Conservation (phyloP, 345 rosid species). For the Gynandropsis gynandra region DNA sequence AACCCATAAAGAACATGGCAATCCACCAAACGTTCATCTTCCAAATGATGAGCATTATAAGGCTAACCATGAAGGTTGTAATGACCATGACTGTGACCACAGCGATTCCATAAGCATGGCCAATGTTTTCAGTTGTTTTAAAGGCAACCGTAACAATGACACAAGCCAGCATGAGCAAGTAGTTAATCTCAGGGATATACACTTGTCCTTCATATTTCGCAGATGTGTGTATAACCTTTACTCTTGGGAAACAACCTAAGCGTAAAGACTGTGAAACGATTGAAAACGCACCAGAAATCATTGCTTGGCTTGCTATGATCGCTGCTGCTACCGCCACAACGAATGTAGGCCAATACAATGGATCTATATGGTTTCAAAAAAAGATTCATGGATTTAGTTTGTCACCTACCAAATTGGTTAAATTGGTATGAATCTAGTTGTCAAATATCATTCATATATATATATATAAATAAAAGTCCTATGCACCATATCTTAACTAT, state of each 20-base stretch:
- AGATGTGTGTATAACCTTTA: constrained; percentile 74
- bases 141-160: constrained; percentile 45
- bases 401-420: too few relatives aligned
- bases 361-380: constrained; percentile 29
- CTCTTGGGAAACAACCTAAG: constrained; percentile 74
- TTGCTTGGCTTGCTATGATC: constrained; percentile 81
- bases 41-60: constrained; percentile 71
- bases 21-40: constrained; percentile 41
- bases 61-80: constrained; percentile 48
- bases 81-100: constrained; percentile 61
- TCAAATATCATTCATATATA: too few relatives aligned
- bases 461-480: too few relatives aligned
- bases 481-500: too few relatives aligned
- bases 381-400: not conserved
- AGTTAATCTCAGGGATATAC: constrained; percentile 80
- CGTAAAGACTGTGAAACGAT: constrained; percentile 53
- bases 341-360: constrained; percentile 73
- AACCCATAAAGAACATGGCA: constrained; percentile 31
- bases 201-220: constrained; percentile 72
- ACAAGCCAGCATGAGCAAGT: constrained; percentile 61
- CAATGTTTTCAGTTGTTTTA: constrained; percentile 50
- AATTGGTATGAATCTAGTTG: too few relatives aligned
- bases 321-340: constrained; percentile 70
- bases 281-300: constrained; percentile 71
- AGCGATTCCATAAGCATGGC: constrained; percentile 75